Evolutionary conservation across 805 yeast species (phyloP), one percentile per base, ranked within the genome.

Genomic region (Limtongia smithiae): DNA sequence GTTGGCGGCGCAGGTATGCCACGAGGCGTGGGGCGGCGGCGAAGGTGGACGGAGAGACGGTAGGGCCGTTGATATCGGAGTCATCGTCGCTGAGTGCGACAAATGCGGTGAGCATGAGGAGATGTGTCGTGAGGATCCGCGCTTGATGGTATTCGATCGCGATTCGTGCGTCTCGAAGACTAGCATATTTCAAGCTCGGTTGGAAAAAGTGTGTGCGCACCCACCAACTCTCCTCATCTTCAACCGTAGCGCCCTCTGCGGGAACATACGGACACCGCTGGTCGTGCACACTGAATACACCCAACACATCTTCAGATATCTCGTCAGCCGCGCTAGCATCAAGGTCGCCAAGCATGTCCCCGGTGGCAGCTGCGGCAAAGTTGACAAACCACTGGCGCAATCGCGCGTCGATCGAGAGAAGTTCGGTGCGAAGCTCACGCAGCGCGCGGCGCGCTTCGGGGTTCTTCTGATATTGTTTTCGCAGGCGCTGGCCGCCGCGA

Each of bases 151-250:
- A 43, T 7, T 22, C 11, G 2, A 24, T 27, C 21, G 37, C 24
- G 18, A 48, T 4, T 4, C 33, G 47, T 2, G 47, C 37, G 27
- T 47, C 51, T 7, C n/a, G 39, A 14, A 37, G 25, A 12, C 34
- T 41, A 12, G 37, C 38, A 22, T 28, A 44, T 25, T 18, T 4
- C 24, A 46, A 27, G 14, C 12, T 3, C 9, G 53, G 50, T 24
- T 45, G 44, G 24, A 44, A 49, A 20, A 49, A 49, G 24, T 49
- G 53, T n/a, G 47, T 44, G 12, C n/a, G 24, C 11, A 3, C 2
- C 49, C 48, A 49, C n/a, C n/a, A n/a, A n/a, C n/a, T n/a, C 25
- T 44, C 50, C 7, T 40, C 38, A 9, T 34, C 33, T 20, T 14
- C 8, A 2, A 3, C 22, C 7, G 22, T 14, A 6, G 33, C 33